Evolutionary conservation across 495 filamentous ascomycete genomes (phyloP).

Genomic region (Pseudevernia furfuracea): DNA sequence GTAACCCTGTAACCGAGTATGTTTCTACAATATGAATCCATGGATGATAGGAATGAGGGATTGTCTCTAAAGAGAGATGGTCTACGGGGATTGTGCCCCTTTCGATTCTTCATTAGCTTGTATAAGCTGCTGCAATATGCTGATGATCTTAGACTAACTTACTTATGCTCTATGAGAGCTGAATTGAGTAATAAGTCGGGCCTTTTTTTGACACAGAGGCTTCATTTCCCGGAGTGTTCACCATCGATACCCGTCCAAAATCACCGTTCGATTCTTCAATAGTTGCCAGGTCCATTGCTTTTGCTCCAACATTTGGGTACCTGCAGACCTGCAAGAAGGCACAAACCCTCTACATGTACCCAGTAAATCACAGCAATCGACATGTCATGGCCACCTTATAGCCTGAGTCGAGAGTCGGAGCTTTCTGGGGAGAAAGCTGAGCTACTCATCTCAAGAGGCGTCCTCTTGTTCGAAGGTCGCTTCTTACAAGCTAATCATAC

Average conservation of each 20-base stretch:
- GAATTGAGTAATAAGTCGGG: not conserved
- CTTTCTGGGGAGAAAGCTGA: not conserved
- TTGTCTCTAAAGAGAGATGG: not conserved
- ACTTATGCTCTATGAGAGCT: not conserved
- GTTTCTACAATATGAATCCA: not conserved
- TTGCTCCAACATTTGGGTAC: not conserved
- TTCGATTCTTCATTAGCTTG: too few species aligned
- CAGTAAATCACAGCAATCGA: not conserved
- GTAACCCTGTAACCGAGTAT: not conserved
- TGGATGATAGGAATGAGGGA: not conserved
- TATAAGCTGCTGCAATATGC: too few species aligned
- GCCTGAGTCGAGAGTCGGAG: not conserved
- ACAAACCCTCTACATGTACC: not conserved
- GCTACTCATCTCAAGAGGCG: not conserved
- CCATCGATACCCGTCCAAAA: not conserved
- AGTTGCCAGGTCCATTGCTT: not conserved
- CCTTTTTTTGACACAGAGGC: not conserved
- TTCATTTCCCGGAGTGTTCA: not conserved
- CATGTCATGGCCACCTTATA: constrained; percentile 5
- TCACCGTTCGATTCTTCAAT: too few species aligned
- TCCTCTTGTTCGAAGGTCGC: not conserved
- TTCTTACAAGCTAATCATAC: constrained; percentile 1
- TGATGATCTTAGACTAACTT: not conserved
- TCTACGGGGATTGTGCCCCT: not conserved
- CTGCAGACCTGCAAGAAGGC: not conserved